Base-by-base conservation (phyloP, 257 asterid genomes). In the Phtheirospermum japonicum region DNA sequence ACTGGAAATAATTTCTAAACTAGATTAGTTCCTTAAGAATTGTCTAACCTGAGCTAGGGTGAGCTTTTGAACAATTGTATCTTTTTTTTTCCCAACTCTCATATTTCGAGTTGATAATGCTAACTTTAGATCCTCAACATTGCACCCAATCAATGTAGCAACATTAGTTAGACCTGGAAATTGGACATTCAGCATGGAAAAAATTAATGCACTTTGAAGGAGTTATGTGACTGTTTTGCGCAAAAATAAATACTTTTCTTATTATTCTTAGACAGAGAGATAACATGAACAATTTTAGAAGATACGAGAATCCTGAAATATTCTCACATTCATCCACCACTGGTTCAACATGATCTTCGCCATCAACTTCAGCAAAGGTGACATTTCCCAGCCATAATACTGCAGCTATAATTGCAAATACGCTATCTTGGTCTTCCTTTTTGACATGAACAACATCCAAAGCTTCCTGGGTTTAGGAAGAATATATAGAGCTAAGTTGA, bases 291-390 rank as follows among this genome's bases (percentile, higher is more conserved):
- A 9, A 26, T 57, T 34, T 57, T 7, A 53, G 49, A 14, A 31
- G 16, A 55, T 32, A 52, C 28, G 17, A 56, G 6, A 60, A 61
- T 2, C 17, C 14, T 16, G 28, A 48, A 10, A 18, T 14, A 17
- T 14, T 45, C 71, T 64, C 68, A 89, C 99, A 95, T 87, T 93
- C 99, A 77, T 89, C 96, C 68, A 73, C 82, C 59, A 87, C 82
- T 7, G 99, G 97, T 62, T 89, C 99, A 39, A 89, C 99, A 59
- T 93, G 99, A 85, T 89, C 82, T 59, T 93, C 97, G 71, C 81
- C 73, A 75, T 93, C 99, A 62, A 82, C 64, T 50, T 72, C 84
- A 17, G 86, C 77, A 75, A 89, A 89, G 59, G 95, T 76, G 77
- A 93, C 70, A 59, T 93, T 79, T 70, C 99, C 99, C 68, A 93